Evolutionary conservation across 2,329 filamentous ascomycete genomes (phyloP), one percentile per base, ranked within the genome.

Genomic region (Arthrobotrys megalospora): DNA sequence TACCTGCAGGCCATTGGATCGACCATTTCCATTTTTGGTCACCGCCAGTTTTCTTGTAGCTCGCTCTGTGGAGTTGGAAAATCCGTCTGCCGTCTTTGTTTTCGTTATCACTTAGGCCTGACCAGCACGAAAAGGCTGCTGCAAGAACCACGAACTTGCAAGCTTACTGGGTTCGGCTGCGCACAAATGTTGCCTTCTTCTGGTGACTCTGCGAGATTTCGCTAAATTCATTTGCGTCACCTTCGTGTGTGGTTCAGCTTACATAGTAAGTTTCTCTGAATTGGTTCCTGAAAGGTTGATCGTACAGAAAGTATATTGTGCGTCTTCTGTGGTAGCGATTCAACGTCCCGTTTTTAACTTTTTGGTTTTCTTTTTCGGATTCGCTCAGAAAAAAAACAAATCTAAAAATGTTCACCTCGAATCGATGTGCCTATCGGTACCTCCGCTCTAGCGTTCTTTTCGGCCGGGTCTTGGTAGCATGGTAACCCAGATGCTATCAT

Each of bases 11-110:
- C 50, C 6, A 62, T 60, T 55, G 53, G 28, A 21, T 45, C 47
- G 3, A 48, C n/a, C 24, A 62, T 66, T 77, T 58, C 73, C 73
- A 43, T 50, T 70, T 77, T 45, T 77, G 73, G 73, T 77, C 73
- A 77, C 73, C 73, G 73, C 73, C 66, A 50, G 50, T 16, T 14
- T 58, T 71, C 60, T 28, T 53, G 32, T 36, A 28, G 12, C 47
- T 53, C 45, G 58, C 60, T 41, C 58, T 55, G 24, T 58, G 43
- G 28, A 32, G 32, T 32, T 65, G 65, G 24, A 63, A 76, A 64
- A 69, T 76, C 64, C 72, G 72, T 41, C 58, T 65, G 66, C 72
- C 72, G 66, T 70, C 53, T 41, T 32, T 28, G 24, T 28, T 58
- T 64, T 64, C 47, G 38, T 65, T 70, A 66, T 77, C 34, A 21